These are phyloP conservation scores for Blastocystis sp. DNA, from an alignment of 352 stramenopile species.

Conservation along the genomic window DNA sequence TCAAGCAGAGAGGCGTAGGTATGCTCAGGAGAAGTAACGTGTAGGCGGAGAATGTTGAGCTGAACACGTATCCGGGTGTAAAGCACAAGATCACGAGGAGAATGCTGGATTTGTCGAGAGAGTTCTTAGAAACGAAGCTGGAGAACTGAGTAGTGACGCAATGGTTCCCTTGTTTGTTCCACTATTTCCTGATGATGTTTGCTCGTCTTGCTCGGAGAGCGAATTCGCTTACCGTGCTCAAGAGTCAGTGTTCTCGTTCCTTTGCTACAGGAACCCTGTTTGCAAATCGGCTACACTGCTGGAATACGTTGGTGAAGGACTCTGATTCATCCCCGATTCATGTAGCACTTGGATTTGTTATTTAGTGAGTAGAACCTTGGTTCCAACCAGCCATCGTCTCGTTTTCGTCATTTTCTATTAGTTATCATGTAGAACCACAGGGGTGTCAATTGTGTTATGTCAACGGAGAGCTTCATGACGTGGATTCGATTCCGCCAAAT, in stretches of 20 bases:
- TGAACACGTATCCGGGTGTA: slow-evolving; percentile 27
- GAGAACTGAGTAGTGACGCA: not conserved
- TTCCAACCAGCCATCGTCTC: too few relatives aligned
- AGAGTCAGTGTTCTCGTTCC: too few relatives aligned
- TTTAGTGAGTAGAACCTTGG: too few relatives aligned
- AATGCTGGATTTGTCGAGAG: slow-evolving; percentile 16
- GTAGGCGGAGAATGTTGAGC: slow-evolving; percentile 2
- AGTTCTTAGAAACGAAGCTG: slow-evolving; percentile 2
- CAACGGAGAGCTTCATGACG: not conserved
- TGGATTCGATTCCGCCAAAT: not conserved
- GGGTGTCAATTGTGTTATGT: slow-evolving; percentile 21
- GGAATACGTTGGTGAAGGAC: slow-evolving; percentile 21
- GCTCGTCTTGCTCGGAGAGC: not conserved
- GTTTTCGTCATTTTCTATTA: too few relatives aligned
- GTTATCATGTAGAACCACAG: too few relatives aligned
- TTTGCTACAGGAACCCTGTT: not conserved
- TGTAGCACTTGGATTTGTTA: too few relatives aligned
- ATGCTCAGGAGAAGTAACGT: not conserved
- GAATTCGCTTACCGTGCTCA: too few relatives aligned
- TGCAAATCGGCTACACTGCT: not conserved
- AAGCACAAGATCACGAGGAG: slow-evolving; percentile 43
- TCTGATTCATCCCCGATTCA: too few relatives aligned
- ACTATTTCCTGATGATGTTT: slow-evolving; percentile 15
- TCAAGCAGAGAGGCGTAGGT: slow-evolving; percentile 23
- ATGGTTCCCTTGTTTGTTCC: slow-evolving; percentile 42